Base-by-base conservation (phyloP, 345 rosid species). In the Draba incana region DNA sequence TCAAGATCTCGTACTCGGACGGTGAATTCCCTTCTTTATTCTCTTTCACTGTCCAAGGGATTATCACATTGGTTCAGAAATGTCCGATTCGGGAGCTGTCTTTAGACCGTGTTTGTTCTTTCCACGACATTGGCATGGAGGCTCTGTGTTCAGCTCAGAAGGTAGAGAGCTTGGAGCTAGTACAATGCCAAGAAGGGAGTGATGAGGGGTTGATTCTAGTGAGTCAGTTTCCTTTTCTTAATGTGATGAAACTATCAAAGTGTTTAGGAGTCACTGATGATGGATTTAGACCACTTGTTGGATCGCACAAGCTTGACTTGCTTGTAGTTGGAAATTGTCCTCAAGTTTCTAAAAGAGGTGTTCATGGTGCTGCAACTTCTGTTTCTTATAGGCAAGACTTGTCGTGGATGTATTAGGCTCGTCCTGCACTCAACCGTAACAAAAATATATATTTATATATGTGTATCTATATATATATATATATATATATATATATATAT, bases 251-350 rank as follows among this genome's bases (percentile, higher is more conserved):
- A 65, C 57, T 92, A 59, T 77, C 63, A 4, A 90, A 82, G 71
- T 92, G 96, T 77, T 75, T 86, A 33, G 97, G 97, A 60, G 65
- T 90, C 13, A 85, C 88, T 6, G 84, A 88, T 69, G 90, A 82
- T 43, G 93, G 97, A 38, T 69, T 90, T 44, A 80, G 77, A 70
- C 88, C 93, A 15, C 81, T 92, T 42, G 82, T 84, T 15, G 88
- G 89, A n/a, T 82, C 97, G 8, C 68, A 60, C 27, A 92, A 88
- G 72, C 53, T 92, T 68, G 85, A 86, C 49, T 54, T 63, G 56
- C 66, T 92, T 62, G 77, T 75, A 11, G 86, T 89, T 7, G 96
- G 88, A 77, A 95, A 86, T 80, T 92, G 98, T 66, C 92, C 92
- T 67, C 92, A 81, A 64, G 82, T 88, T 75, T 89, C 97, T 4